Evolutionary conservation across 345 rosid genomes (phyloP).

Genomic region (Dipteronia dyeriana): DNA sequence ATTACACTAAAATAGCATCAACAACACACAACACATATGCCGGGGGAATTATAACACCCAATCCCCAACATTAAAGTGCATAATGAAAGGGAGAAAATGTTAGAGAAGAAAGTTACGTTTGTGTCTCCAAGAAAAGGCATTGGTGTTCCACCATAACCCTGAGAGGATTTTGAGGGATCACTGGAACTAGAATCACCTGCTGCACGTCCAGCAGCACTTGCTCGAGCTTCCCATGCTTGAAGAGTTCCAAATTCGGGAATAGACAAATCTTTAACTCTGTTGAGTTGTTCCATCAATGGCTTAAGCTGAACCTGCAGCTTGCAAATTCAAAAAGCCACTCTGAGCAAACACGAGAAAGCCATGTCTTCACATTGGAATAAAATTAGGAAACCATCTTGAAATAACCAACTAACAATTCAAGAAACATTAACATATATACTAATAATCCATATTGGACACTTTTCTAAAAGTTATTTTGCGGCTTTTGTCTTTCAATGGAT

Average conservation of each 20-base stretch:
- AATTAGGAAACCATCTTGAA: not conserved
- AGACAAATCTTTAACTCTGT: slow-evolving; percentile 73
- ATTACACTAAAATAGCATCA: not conserved
- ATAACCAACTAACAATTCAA: not conserved
- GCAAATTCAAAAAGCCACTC: slow-evolving; percentile 8
- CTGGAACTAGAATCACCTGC: slow-evolving; percentile 57
- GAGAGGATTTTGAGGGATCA: slow-evolving; percentile 73
- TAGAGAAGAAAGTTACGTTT: slow-evolving; percentile 47
- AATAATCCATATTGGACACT: no score
- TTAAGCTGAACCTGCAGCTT: slow-evolving; percentile 66
- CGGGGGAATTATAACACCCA: slow-evolving; percentile 2
- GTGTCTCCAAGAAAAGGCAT: slow-evolving; percentile 92
- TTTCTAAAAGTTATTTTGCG: no score
- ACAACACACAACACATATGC: not conserved
- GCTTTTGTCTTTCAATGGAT: no score
- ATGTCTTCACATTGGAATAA: not conserved
- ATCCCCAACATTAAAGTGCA: slow-evolving; percentile 15
- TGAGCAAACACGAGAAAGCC: not conserved
- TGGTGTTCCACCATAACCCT: slow-evolving; percentile 78
- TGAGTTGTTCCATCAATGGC: slow-evolving; percentile 73
- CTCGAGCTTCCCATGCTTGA: slow-evolving; percentile 92
- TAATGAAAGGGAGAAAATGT: not conserved
- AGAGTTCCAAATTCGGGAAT: slow-evolving; percentile 76
- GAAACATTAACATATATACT: not conserved
- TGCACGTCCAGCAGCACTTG: slow-evolving; percentile 61